A percentile compares a stretch with the other conserved stretches of the same genome.
Evolutionary conservation across 2,329 filamentous ascomycete species (phyloP).

Genomic region (Cercospora zeina): DNA sequence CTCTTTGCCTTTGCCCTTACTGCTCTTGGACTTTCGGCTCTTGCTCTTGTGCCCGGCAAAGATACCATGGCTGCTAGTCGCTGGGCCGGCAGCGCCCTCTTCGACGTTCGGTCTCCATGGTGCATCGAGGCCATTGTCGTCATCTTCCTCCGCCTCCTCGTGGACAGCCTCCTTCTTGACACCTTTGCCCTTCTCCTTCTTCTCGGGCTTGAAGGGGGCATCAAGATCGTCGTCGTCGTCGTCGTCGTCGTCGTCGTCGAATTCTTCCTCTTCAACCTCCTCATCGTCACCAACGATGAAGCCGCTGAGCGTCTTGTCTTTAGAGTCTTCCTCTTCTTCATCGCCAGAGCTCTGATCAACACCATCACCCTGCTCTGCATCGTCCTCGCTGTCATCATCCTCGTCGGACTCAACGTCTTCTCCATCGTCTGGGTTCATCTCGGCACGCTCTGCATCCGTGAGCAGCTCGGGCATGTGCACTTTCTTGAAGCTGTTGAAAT

Average conservation of each 20-base stretch:
- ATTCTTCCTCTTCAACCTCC: slow-evolving; percentile 35
- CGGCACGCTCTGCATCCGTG: slow-evolving; percentile 39
- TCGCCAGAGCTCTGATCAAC: slow-evolving; percentile 47
- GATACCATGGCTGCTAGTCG: background rate
- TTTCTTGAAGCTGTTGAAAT: slow-evolving; percentile 70
- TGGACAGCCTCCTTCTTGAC: slow-evolving; percentile 10
- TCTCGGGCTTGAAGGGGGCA: slow-evolving; percentile 17
- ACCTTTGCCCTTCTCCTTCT: slow-evolving; percentile 12
- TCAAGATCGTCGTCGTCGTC: slow-evolving; percentile 24
- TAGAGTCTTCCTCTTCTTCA: slow-evolving; percentile 42
- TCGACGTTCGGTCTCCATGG: slow-evolving; percentile 3
- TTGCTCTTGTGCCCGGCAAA: slow-evolving; percentile 26
- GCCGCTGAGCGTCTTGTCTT: slow-evolving; percentile 44
- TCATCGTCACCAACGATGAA: slow-evolving; percentile 57
- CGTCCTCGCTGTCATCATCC: slow-evolving; percentile 45
- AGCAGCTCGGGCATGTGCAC: slow-evolving; percentile 63
- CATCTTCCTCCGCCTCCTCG: slow-evolving; percentile 8
- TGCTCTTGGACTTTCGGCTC: slow-evolving; percentile 16
- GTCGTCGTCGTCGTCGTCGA: slow-evolving; percentile 22
- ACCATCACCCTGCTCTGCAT: slow-evolving; percentile 34
- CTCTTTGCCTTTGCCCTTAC: slow-evolving; percentile 20
- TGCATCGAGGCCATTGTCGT: slow-evolving; percentile 15
- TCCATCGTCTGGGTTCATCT: slow-evolving; percentile 28
- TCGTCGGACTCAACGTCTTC: slow-evolving; percentile 43
- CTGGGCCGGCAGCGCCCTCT: slow-evolving; percentile 22